phyloP scores from a whole-genome alignment of 192 early-diverging fungal species.

The Gaertneriomyces semiglobifer region DNA sequence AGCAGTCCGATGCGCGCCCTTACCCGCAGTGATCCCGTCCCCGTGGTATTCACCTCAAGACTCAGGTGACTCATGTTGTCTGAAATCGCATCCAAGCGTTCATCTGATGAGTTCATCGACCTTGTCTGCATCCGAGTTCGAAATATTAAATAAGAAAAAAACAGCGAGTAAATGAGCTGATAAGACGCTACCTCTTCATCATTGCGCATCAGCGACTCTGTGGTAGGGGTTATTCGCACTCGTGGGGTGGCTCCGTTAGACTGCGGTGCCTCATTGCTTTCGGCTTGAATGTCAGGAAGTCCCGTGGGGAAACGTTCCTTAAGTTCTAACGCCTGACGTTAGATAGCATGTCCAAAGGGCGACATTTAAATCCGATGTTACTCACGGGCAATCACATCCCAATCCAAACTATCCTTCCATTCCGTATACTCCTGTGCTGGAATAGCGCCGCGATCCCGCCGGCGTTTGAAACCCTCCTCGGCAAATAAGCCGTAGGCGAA shows the following conservation, averaged over 20 bases:
- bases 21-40: slow-evolving; percentile 70
- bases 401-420: slow-evolving; percentile 53
- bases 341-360: neutral
- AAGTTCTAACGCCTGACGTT: slow-evolving; percentile 26
- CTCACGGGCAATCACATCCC: slow-evolving; percentile 54
- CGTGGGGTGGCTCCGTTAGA: slow-evolving; percentile 11
- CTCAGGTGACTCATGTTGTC: slow-evolving; percentile 68
- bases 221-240: slow-evolving; percentile 10
- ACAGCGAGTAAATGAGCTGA: no score
- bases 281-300: slow-evolving; percentile 22
- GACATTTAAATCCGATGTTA: neutral
- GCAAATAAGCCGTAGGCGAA: slow-evolving; percentile 58
- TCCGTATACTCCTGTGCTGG: slow-evolving; percentile 55
- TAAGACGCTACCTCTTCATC: slow-evolving; percentile 15
- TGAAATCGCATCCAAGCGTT: slow-evolving; percentile 23
- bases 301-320: slow-evolving; percentile 41
- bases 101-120: slow-evolving; percentile 6
- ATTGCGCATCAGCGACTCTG: slow-evolving; percentile 6
- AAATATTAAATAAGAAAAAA: neutral
- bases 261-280: neutral
- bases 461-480: slow-evolving; percentile 30
- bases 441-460: slow-evolving; percentile 27
- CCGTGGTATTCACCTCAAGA: slow-evolving; percentile 78
- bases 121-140: neutral
- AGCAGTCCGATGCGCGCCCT: neutral